Base-by-base conservation (phyloP, 1,139 yeast genomes). In the Candida frijolesensis region DNA sequence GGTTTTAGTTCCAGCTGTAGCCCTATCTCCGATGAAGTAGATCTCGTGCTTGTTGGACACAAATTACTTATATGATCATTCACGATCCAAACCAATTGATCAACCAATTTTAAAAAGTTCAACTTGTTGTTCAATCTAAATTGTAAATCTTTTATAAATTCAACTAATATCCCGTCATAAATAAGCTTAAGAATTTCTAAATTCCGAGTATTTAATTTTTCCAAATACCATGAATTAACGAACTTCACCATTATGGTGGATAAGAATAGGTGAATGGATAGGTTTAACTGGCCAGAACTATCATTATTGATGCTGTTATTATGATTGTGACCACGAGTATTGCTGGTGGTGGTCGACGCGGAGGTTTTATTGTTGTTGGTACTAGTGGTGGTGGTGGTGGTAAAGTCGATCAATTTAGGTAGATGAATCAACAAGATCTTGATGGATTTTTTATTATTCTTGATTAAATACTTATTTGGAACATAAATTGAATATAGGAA, bases 151-250 rank as follows among this genome's bases (percentile, higher is more conserved):
- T 58, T 57, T 2, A 70, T 61, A 40, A 74, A 59, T 29, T 63
- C 71, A 52, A 74, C 62, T 44, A 76, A 53, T 6, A 67, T 53
- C 37, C 55, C 57, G 22, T 38, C 42, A 55, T 75, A 74, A n/a
- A 74, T 64, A 16, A 51, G 51, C 42, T 56, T 63, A 16, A 74
- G 51, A 55, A 76, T 74, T 39, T 70, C 75, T 47, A 63, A 51
- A 54, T 73, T 72, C 44, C 71, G 72, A 1, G 80, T 74, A 50
- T 74, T 73, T 18, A 76, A 60, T 53, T 72, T 74, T 33, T 51
- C 54, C 41, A 68, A 58, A 55, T 74, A 76, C 81, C 81, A 76
- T 44, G 75, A 64, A 49, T 65, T 63, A 19, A 76, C 68, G 51
- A 64, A 76, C 38, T 67, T 64, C 9, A 66, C 60, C 54, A 73